Evolutionary conservation across 306 rosid genomes (phyloP).

Genomic region (Castanopsis chinensis): DNA sequence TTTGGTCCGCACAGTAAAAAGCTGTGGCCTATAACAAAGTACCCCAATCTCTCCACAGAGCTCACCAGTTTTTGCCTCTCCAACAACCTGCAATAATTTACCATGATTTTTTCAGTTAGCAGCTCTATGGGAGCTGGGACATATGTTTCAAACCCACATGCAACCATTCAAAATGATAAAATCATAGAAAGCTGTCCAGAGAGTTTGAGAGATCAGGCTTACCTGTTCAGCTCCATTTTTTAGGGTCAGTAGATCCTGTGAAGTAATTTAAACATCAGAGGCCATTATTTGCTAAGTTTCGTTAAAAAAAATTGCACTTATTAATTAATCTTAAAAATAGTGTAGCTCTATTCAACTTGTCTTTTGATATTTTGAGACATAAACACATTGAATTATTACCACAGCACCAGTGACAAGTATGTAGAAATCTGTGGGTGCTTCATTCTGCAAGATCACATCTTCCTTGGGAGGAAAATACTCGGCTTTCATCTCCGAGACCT

Average conservation of each 20-base stretch:
- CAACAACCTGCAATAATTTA: conserved; percentile 57
- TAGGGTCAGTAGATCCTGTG: conserved; percentile 64
- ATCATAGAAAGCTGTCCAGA: background rate
- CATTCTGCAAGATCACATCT: conserved; percentile 92
- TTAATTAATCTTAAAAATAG: background rate
- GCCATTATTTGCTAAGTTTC: background rate
- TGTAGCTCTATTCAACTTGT: background rate
- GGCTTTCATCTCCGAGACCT: conserved; percentile 98
- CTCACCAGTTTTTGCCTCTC: conserved; percentile 74
- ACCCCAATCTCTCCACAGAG: conserved; percentile 91
- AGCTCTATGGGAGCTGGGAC: background rate
- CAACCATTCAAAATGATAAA: background rate
- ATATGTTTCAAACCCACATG: background rate
- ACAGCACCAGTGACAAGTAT: conserved; percentile 81
- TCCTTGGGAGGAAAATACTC: conserved; percentile 98
- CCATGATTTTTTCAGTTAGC: background rate
- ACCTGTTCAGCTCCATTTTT: conserved; percentile 81
- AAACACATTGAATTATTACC: conserved; percentile 44
- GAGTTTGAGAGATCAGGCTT: conserved; percentile 26
- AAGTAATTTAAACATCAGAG: conserved; percentile 26
- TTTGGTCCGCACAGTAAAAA: conserved; percentile 82
- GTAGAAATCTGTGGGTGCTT: conserved; percentile 95
- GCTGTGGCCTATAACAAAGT: conserved; percentile 86
- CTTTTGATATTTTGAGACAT: background rate
- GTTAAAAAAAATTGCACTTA: background rate